Evolutionary conservation across 139 green algal species (phyloP), one percentile per base, ranked within the genome.

Genomic region (Penium margaritaceum): DNA sequence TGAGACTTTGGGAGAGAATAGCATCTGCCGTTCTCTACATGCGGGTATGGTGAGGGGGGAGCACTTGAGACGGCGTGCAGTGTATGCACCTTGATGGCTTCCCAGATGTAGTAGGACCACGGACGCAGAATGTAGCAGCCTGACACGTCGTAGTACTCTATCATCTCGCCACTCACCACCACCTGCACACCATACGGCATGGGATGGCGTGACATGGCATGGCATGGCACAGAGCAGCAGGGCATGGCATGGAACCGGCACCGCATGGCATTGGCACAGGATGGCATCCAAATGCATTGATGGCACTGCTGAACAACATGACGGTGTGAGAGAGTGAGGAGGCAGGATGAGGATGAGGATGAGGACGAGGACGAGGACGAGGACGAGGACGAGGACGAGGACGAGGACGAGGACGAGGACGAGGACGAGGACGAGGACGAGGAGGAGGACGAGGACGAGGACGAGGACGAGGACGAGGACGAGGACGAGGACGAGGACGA

Each of bases 61-160:
- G n/a, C n/a, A n/a, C n/a, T n/a, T n/a, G n/a, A n/a, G n/a, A n/a
- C n/a, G n/a, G n/a, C n/a, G n/a, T n/a, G n/a, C n/a, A n/a, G n/a
- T n/a, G n/a, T n/a, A n/a, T 51, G 1, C 14, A 70, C 76, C 55
- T 84, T 64, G 70, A 89, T 85, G n/a, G 71, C 47, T 63, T 92
- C 84, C 93, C 93, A 98, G 73, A 98, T 96, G 44, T 79, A 78
- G 69, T 89, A 98, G 0, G 95, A 87, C 84, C 88, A 95, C 29
- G 94, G 94, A 3, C 94, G 86, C 61, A 99, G 85, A 75, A 99
- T 97, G 85, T 98, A 99, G 87, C 95, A 98, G 29, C 94, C 93
- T 9, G 90, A 96, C 6, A 98, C 90, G 63, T 80, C 89, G 72
- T 97, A 98, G 88, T 97, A 97, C 37, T 84, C 86, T 72, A 96